phyloP scores from a whole-genome alignment of 495 filamentous ascomycete species.

The Hyphodiscus hymeniophilus region DNA sequence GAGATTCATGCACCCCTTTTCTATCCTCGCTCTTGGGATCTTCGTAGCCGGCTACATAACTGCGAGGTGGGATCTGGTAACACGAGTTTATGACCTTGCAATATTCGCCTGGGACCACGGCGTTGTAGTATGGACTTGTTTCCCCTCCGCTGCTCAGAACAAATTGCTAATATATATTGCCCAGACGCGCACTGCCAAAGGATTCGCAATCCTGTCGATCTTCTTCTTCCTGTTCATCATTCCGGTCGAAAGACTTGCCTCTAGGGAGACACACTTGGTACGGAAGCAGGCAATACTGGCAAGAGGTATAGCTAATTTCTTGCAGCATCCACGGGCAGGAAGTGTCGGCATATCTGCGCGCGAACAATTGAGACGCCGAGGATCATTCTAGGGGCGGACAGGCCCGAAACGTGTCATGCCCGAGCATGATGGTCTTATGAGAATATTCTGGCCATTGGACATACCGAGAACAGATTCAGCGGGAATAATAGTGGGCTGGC shows the following conservation, averaged over 20 bases:
- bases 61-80: constrained; percentile 96
- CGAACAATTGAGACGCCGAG: constrained; percentile 88
- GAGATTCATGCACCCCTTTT: constrained; percentile 92
- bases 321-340: constrained; percentile 75
- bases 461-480: constrained; percentile 59
- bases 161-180: constrained; percentile 1
- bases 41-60: constrained; percentile 99
- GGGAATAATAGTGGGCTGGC: constrained; percentile 90
- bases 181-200: constrained; percentile 54
- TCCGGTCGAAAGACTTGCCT: constrained; percentile 64
- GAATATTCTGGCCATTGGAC: constrained; percentile 97
- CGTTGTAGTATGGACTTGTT: constrained; percentile 68
- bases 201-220: constrained; percentile 63
- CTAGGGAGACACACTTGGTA: constrained; percentile 57
- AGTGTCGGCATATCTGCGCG: constrained; percentile 84
- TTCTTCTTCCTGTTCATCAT: constrained; percentile 71
- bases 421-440: constrained; percentile 92
- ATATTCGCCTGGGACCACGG: constrained; percentile 98
- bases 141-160: neutral
- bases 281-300: constrained; percentile 14
- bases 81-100: constrained; percentile 87
- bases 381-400: constrained; percentile 65
- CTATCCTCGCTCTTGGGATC: constrained; percentile 85
- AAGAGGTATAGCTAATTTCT: constrained; percentile 11
- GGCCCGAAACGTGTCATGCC: constrained; percentile 52